Conservation (phyloP, 177 flowering plant genomes). For the Tripterygium wilfordii region DNA sequence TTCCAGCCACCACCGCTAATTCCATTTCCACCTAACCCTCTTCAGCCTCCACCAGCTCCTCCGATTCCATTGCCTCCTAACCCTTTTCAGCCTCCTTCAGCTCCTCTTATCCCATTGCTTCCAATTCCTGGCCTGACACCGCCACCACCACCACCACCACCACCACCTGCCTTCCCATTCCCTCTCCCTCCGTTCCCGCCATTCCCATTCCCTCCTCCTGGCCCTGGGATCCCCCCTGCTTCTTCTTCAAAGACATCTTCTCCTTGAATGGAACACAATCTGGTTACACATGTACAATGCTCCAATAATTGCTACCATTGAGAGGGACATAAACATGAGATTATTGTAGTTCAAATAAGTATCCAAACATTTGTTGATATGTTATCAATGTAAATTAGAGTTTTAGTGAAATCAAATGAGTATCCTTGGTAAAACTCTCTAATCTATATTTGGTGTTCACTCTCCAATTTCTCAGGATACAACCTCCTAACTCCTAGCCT, state of each 20-base stretch:
- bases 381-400: too few relatives aligned
- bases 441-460: too few relatives aligned
- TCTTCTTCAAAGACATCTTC: constrained; percentile 1
- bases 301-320: constrained; percentile 5
- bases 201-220: constrained; percentile 1
- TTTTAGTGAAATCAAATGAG: too few relatives aligned
- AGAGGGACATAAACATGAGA: too few relatives aligned
- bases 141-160: constrained; percentile 14
- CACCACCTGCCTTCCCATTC: constrained; percentile 7
- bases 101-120: constrained; percentile 14
- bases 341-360: too few relatives aligned
- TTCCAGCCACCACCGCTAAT: constrained; percentile 12
- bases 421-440: too few relatives aligned
- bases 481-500: too few relatives aligned
- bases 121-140: constrained; percentile 24
- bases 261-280: background rate
- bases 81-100: constrained; percentile 21
- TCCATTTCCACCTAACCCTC: constrained; percentile 1
- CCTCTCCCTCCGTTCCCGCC: constrained; percentile 1
- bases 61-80: constrained; percentile 14
- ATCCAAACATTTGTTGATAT: too few relatives aligned
- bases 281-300: background rate
- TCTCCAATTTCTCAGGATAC: too few relatives aligned
- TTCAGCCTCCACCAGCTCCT: constrained; percentile 5
- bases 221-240: constrained; percentile 6